These are phyloP conservation scores for Elongisporangium senticosum DNA, from an alignment of 352 stramenopile genomes.

Conservation along the genomic window DNA sequence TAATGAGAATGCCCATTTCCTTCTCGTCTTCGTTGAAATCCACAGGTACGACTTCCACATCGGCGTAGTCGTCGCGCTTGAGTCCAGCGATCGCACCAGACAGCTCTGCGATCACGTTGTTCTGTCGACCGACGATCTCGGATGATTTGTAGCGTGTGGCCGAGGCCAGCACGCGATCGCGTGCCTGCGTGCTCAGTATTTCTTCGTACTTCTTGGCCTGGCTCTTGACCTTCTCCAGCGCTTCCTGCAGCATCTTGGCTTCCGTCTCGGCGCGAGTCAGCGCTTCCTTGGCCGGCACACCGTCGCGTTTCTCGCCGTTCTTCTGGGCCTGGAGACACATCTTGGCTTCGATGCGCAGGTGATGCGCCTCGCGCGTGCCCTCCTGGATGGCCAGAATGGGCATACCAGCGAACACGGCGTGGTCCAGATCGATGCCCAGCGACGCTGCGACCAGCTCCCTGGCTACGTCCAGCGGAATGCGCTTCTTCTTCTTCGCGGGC, in stretches of 20 bases:
- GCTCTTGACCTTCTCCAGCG: slow-evolving; percentile 77
- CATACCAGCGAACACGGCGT: slow-evolving; percentile 67
- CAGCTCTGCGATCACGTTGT: slow-evolving; percentile 79
- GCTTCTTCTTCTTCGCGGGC: slow-evolving; percentile 49
- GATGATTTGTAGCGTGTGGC: slow-evolving; percentile 70
- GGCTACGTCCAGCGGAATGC: slow-evolving; percentile 75
- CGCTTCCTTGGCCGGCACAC: slow-evolving; percentile 56
- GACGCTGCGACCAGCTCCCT: slow-evolving; percentile 76
- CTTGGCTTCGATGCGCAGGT: slow-evolving; percentile 78
- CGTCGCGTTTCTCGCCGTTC: slow-evolving; percentile 20
- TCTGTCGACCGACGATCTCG: slow-evolving; percentile 73
- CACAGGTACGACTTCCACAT: slow-evolving; percentile 60
- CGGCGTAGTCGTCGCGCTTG: slow-evolving; percentile 69
- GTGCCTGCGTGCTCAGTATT: slow-evolving; percentile 65
- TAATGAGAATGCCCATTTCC: slow-evolving; percentile 63
- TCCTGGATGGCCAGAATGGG: slow-evolving; percentile 72
- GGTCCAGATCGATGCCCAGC: slow-evolving; percentile 59
- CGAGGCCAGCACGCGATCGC: slow-evolving; percentile 57
- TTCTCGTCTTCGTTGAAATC: slow-evolving; percentile 54
- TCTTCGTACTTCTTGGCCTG: slow-evolving; percentile 86
- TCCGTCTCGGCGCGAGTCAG: slow-evolving; percentile 64
- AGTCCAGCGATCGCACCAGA: slow-evolving; percentile 63
- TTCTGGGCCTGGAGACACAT: slow-evolving; percentile 65
- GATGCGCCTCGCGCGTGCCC: slow-evolving; percentile 68
- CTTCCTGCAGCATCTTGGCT: slow-evolving; percentile 70